Base-by-base conservation (phyloP, 139 green algal species). In the Chlamydomonas eustigma region DNA sequence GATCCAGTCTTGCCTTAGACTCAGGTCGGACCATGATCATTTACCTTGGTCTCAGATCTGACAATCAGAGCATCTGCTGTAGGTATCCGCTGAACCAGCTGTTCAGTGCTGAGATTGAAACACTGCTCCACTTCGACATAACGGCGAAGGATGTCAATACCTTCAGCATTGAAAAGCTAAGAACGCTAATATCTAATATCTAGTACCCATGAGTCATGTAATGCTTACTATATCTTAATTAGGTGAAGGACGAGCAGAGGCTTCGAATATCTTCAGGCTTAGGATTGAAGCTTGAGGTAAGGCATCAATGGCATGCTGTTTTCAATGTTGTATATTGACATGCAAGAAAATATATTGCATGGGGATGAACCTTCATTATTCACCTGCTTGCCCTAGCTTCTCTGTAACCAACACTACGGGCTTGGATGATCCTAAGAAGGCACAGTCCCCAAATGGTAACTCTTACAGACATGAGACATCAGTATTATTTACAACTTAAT, bases 61-160 rank as follows among this genome's bases (percentile, higher is more conserved):
- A 98, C 93, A 75, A 98, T 94, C 0, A 98, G 76, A 1, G 94
- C 94, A 74, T 98, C 94, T 0, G 73, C 80, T 18, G 81, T 50
- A 2, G 83, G 78, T 44, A 94, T 86, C 77, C 93, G 95, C 28
- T 86, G 88, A 25, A 82, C 78, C 24, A 98, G 88, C 77, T 97
- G 78, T 64, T 91, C 90, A 0, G 87, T 86, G 12, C 79, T 92
- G 69, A 98, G 71, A 72, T 87, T 88, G 70, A 94, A 97, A 5
- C 77, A 83, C 4, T 64, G 37, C 50, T 85, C 81, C 8, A 91
- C 86, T n/a, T 91, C 90, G 1, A 87, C 90, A 37, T 84, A 85
- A 50, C 89, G 37, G 77, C 90, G 78, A 32, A 98, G 86, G 75
- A 97, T 80, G 3, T 94, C 88, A 30, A 98, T 35, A 44, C 92